Percentiles rank a stretch among this genome's conserved stretches.
phyloP scores from a whole-genome alignment of 164 flowering plant species.

The Vitis rupestris region DNA sequence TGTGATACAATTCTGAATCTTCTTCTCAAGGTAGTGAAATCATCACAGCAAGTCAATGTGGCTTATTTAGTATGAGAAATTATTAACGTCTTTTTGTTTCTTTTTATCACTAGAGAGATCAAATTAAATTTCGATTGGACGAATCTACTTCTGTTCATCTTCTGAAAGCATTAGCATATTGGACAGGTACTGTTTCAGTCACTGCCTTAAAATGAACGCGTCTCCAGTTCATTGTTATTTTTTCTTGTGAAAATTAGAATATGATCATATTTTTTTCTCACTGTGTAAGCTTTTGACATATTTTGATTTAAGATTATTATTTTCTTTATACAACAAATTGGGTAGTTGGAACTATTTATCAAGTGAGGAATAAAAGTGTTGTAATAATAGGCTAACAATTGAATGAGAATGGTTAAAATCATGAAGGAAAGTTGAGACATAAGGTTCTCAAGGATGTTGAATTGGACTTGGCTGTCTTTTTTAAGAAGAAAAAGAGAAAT shows the following conservation, averaged over 20 bases:
- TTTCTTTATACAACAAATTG: neutral
- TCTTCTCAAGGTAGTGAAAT: conserved; percentile 57
- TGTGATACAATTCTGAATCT: conserved; percentile 85
- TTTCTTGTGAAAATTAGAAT: neutral
- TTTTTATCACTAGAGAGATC: conserved; percentile 45
- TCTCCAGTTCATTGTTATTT: neutral
- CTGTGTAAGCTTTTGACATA: neutral
- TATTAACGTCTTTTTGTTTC: neutral
- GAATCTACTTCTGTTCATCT: conserved; percentile 42
- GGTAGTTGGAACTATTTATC: no score
- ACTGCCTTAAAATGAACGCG: neutral
- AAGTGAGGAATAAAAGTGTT: no score
- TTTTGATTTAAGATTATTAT: neutral
- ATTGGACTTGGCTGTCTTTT: no score
- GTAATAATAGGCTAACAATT: no score
- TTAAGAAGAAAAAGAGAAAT: no score
- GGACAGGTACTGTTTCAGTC: conserved; percentile 55
- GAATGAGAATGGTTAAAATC: no score
- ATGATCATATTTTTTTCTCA: neutral
- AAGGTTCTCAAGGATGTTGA: no score
- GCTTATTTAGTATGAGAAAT: neutral
- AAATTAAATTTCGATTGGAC: conserved; percentile 41
- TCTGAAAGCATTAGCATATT: conserved; percentile 55
- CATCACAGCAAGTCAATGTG: neutral
- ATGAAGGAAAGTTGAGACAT: no score